Evolutionary conservation across 495 filamentous ascomycete genomes (phyloP).

Genomic region (Neurospora intermedia): DNA sequence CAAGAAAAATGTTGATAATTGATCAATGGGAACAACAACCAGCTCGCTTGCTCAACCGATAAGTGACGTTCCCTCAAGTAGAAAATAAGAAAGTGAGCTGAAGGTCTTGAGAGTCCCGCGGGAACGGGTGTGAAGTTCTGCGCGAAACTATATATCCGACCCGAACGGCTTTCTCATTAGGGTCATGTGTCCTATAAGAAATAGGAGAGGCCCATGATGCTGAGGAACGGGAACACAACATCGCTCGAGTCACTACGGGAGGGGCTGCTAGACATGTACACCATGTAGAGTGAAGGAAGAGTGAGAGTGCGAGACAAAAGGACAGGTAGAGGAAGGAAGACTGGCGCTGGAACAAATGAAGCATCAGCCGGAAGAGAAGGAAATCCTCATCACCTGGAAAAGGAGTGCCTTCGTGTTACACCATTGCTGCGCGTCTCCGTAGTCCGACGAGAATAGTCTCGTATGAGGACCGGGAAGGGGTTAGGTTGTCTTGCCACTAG

Average conservation of each 20-base stretch:
- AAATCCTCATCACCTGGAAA: neutral
- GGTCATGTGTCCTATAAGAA: neutral
- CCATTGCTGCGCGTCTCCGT: conserved; percentile 20
- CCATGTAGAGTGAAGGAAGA: neutral
- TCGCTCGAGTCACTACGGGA: conserved; percentile 1
- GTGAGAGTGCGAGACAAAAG: neutral
- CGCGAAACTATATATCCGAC: conserved; percentile 15
- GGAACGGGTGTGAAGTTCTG: conserved; percentile 14
- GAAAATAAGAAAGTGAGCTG: neutral
- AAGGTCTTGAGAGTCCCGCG: neutral
- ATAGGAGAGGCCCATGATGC: conserved; percentile 1
- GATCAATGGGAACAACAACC: neutral
- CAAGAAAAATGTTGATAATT: neutral
- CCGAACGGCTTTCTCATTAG: neutral
- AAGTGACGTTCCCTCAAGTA: neutral
- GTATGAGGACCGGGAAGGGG: conserved; percentile 17
- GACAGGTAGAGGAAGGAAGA: neutral
- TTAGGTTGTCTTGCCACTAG: conserved; percentile 10
- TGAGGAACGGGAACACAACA: conserved; percentile 14
- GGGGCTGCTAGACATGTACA: neutral
- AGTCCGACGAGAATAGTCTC: conserved; percentile 26
- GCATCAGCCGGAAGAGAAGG: neutral
- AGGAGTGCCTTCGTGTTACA: conserved; percentile 10
- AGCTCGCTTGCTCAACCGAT: neutral
- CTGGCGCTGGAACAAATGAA: neutral